These are phyloP conservation scores for Arabis hirsuta DNA, from an alignment of 345 rosid genomes.

Conservation along the genomic window DNA sequence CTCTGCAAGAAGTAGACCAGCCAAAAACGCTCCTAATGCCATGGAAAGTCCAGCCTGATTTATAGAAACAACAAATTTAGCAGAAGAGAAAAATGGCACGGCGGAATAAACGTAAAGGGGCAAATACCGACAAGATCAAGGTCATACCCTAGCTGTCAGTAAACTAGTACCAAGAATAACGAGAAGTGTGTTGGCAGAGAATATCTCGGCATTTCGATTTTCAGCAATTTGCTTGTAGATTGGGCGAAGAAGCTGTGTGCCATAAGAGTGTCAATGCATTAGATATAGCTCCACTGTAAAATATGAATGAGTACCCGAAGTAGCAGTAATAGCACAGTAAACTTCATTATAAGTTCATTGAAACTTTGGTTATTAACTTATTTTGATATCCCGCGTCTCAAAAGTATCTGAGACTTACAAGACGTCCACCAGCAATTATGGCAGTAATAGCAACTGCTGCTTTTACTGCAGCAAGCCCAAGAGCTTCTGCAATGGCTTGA, in stretches of 20 bases:
- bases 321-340: constrained; percentile 21
- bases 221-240: constrained; percentile 97
- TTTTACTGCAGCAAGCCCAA: constrained; percentile 96
- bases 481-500: constrained; percentile 98
- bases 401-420: constrained; percentile 58
- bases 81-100: background rate
- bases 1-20: constrained; percentile 99
- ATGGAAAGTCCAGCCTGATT: constrained; percentile 98
- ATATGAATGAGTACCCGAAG: constrained; percentile 22
- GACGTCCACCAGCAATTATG: constrained; percentile 97
- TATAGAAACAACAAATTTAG: constrained; percentile 27
- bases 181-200: constrained; percentile 96
- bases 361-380: constrained; percentile 22
- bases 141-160: constrained; percentile 94
- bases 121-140: constrained; percentile 37
- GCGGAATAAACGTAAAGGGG: background rate
- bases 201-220: constrained; percentile 96
- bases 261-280: constrained; percentile 30
- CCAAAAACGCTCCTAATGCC: constrained; percentile 99
- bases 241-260: constrained; percentile 89
- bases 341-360: constrained; percentile 21
- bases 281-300: constrained; percentile 17
- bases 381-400: constrained; percentile 23
- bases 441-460: constrained; percentile 94
- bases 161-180: constrained; percentile 98